Percentiles rank a stretch among this genome's conserved stretches.
Evolutionary conservation across 805 yeast genomes (phyloP).

Genomic region (Ogataea polymorpha): DNA sequence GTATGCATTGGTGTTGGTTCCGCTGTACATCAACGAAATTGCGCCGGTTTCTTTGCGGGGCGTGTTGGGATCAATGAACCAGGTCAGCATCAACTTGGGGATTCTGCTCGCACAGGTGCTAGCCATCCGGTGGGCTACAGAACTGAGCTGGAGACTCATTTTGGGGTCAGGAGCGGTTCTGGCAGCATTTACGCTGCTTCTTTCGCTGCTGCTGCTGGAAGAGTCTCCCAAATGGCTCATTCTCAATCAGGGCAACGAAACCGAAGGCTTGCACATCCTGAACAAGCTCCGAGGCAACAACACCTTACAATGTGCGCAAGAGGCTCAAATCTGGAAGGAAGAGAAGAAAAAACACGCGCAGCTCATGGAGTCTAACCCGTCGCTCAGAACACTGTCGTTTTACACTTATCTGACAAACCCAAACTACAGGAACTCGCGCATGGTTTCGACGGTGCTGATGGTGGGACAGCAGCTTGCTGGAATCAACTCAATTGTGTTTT

Average conservation of each 20-base stretch:
- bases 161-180: slow-evolving; percentile 58
- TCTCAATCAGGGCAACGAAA: slow-evolving; percentile 40
- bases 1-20: slow-evolving; percentile 77
- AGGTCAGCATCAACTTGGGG: slow-evolving; percentile 81
- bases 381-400: slow-evolving; percentile 27
- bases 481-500: slow-evolving; percentile 86
- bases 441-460: slow-evolving; percentile 69
- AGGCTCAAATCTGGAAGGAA: slow-evolving; percentile 31
- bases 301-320: slow-evolving; percentile 15
- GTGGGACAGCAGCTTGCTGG: slow-evolving; percentile 91
- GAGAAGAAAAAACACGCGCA: slow-evolving; percentile 25
- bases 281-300: slow-evolving; percentile 38
- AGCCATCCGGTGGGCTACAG: slow-evolving; percentile 66
- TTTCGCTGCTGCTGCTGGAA: slow-evolving; percentile 42
- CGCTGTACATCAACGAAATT: slow-evolving; percentile 76
- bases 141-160: slow-evolving; percentile 68
- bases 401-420: slow-evolving; percentile 48
- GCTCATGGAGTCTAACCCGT: slow-evolving; percentile 23
- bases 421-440: slow-evolving; percentile 53
- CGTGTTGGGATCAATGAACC: slow-evolving; percentile 83
- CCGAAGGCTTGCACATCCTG: slow-evolving; percentile 22
- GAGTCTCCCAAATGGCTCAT: slow-evolving; percentile 87
- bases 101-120: slow-evolving; percentile 75
- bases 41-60: slow-evolving; percentile 72
- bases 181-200: slow-evolving; percentile 46